A percentile compares a stretch with the other conserved stretches of the same genome.
These are phyloP conservation scores for Aspergillus pseudonomiae DNA, from an alignment of 2,329 filamentous ascomycete species.

Conservation along the genomic window DNA sequence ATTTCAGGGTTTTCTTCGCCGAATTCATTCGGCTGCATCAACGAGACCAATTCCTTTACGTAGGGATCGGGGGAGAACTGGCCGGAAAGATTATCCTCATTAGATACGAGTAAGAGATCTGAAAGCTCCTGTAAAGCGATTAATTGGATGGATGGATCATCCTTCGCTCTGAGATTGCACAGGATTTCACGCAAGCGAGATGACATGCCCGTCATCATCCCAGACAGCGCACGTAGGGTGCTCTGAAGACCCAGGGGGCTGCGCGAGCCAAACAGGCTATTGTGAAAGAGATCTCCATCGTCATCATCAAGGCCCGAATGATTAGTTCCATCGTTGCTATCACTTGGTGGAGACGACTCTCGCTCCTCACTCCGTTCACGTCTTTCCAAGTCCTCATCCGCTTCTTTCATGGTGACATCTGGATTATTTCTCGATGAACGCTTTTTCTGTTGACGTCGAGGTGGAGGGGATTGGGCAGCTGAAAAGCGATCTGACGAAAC, in stretches of 20 bases:
- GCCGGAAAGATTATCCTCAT: slow-evolving; percentile 92
- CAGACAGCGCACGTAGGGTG: slow-evolving; percentile 82
- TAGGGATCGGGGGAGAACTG: slow-evolving; percentile 94
- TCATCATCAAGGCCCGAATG: slow-evolving; percentile 57
- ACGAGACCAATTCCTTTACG: slow-evolving; percentile 85
- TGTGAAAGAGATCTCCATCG: slow-evolving; percentile 64
- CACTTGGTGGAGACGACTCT: slow-evolving; percentile 62
- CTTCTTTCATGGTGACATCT: slow-evolving; percentile 73
- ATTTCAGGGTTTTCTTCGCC: slow-evolving; percentile 93
- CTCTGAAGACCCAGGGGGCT: slow-evolving; percentile 70
- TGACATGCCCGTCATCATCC: slow-evolving; percentile 87
- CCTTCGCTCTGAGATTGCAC: slow-evolving; percentile 75
- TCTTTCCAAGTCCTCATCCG: slow-evolving; percentile 56
- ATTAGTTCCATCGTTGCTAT: slow-evolving; percentile 66
- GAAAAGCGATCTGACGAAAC: slow-evolving; percentile 36
- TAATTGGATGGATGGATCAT: slow-evolving; percentile 83
- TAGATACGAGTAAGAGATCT: slow-evolving; percentile 89
- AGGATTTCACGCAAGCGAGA: slow-evolving; percentile 77
- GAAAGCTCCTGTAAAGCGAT: slow-evolving; percentile 92
- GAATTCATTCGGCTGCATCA: slow-evolving; percentile 90
- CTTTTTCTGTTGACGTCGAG: slow-evolving; percentile 56
- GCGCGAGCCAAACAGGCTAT: slow-evolving; percentile 66
- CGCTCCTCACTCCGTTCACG: slow-evolving; percentile 51
- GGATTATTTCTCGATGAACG: slow-evolving; percentile 58
- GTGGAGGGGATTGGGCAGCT: slow-evolving; percentile 37